phyloP scores from a whole-genome alignment of 345 rosid species.

The Nasturtium officinale region DNA sequence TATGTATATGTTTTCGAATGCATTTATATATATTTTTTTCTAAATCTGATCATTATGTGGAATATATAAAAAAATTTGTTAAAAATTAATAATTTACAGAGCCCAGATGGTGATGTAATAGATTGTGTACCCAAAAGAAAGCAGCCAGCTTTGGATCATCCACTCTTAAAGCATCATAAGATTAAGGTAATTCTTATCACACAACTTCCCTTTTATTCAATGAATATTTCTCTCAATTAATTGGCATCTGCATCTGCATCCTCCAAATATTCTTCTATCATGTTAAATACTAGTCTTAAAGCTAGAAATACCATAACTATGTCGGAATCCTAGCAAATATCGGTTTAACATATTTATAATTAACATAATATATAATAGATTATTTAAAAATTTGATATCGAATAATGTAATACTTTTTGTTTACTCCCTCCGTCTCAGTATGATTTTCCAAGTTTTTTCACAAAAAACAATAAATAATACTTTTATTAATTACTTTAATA shows the following conservation, averaged over 20 bases:
- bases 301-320: neutral
- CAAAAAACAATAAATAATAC: no score
- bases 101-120: constrained; percentile 90
- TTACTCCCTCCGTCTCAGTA: no score
- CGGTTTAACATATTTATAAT: neutral
- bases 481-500: no score
- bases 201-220: constrained; percentile 6
- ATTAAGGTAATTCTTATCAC: constrained; percentile 65
- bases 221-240: neutral
- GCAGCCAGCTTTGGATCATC: constrained; percentile 97
- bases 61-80: constrained; percentile 9
- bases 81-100: constrained; percentile 39
- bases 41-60: neutral
- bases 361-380: neutral
- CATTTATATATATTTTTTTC: neutral
- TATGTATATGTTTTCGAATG: constrained; percentile 11
- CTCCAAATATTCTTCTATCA: neutral
- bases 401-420: neutral
- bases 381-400: neutral
- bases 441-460: no score
- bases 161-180: constrained; percentile 87
- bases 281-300: neutral
- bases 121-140: constrained; percentile 83
- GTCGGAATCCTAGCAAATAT: neutral
- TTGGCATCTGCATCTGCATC: neutral